Evolutionary conservation across 2,329 filamentous ascomycete species (phyloP).

Genomic region (Fusarium sp.): DNA sequence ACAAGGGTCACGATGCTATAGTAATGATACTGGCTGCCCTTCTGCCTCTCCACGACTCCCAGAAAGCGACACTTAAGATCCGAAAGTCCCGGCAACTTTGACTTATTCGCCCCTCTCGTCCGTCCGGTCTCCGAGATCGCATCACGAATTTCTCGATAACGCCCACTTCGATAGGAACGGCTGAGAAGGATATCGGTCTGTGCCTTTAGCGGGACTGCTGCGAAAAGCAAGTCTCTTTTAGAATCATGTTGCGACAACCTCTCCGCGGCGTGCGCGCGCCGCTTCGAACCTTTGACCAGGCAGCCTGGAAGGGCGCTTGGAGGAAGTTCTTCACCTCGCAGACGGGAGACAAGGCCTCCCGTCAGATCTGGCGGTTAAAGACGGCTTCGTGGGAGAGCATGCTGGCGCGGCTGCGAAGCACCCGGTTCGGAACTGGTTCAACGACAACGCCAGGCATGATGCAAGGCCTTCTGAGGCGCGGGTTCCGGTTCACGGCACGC

Average conservation of each 20-base stretch:
- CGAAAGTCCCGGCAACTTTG: slow-evolving; percentile 40
- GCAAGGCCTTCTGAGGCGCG: slow-evolving; percentile 44
- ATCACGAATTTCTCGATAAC: slow-evolving; percentile 26
- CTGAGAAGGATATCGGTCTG: neutral
- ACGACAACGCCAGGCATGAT: slow-evolving; percentile 35
- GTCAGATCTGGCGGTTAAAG: slow-evolving; percentile 38
- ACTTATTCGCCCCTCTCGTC: slow-evolving; percentile 30
- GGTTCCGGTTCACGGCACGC: slow-evolving; percentile 52
- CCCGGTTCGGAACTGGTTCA: slow-evolving; percentile 26
- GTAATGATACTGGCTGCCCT: slow-evolving; percentile 10
- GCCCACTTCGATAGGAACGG: neutral
- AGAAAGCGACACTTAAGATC: slow-evolving; percentile 24
- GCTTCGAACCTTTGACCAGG: slow-evolving; percentile 31
- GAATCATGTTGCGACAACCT: slow-evolving; percentile 44
- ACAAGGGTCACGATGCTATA: slow-evolving; percentile 22
- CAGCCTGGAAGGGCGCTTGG: slow-evolving; percentile 45
- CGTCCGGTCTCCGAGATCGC: slow-evolving; percentile 9
- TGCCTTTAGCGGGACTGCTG: neutral
- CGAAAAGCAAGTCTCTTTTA: neutral
- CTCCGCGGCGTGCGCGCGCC: slow-evolving; percentile 39
- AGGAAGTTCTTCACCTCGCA: slow-evolving; percentile 45
- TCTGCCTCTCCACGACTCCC: slow-evolving; percentile 9
- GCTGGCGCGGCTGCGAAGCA: slow-evolving; percentile 30
- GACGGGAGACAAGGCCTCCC: slow-evolving; percentile 27
- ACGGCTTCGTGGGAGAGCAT: slow-evolving; percentile 33